These are phyloP conservation scores for Gracilaria domingensis DNA, from an alignment of 23 red algal genomes.

Conservation along the genomic window DNA sequence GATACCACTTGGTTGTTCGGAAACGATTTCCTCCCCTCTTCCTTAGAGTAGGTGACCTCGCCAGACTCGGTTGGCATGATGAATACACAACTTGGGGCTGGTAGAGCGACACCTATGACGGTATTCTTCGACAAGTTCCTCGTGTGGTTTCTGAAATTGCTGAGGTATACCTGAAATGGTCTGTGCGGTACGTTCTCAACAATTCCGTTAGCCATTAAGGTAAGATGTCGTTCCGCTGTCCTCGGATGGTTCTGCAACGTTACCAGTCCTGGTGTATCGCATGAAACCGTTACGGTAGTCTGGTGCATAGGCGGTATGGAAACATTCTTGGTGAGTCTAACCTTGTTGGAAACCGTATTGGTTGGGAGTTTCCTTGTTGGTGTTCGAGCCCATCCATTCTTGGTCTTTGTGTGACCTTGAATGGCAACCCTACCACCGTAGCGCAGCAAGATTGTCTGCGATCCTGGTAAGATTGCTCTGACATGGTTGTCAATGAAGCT, in stretches of 20 bases:
- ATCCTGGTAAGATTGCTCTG: background rate
- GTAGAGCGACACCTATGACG: background rate
- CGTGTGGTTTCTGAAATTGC: background rate
- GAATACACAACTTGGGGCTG: background rate
- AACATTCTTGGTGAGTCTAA: background rate
- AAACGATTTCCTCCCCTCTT: too few species aligned
- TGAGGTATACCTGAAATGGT: background rate
- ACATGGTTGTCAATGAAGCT: slow-evolving; percentile 26
- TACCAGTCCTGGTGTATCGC: background rate
- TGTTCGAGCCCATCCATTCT: too few species aligned
- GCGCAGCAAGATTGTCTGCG: background rate
- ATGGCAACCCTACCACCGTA: too few species aligned
- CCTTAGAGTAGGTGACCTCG: too few species aligned
- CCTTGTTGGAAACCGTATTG: too few species aligned
- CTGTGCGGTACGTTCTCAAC: background rate
- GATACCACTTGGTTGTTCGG: too few species aligned
- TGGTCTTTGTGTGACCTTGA: too few species aligned
- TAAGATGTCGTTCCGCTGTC: background rate
- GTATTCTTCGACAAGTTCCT: slow-evolving; percentile 6
- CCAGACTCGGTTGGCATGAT: background rate
- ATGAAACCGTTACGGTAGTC: background rate
- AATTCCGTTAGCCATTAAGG: slow-evolving; percentile 17
- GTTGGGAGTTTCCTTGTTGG: too few species aligned
- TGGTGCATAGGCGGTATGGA: slow-evolving; percentile 25
- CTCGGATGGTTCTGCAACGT: slow-evolving; percentile 30